Evolutionary conservation across 768 basidiomycete species (phyloP), one percentile per base, ranked within the genome.

Genomic region (Pholiota microspora): DNA sequence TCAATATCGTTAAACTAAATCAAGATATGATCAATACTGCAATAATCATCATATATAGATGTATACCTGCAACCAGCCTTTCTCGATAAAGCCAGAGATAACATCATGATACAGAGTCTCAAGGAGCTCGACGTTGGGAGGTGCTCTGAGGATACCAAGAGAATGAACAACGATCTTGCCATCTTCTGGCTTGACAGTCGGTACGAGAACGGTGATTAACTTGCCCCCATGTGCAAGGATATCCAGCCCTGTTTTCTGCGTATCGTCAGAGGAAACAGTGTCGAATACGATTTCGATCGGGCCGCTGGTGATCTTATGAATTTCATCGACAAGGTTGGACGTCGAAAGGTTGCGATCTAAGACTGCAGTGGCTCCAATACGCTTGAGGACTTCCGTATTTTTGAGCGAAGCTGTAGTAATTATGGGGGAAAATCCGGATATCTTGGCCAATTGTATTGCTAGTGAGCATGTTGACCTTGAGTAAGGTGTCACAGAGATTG

Each of bases 371-470:
- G 72, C 77, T 7, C 77, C 75, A 21, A 76, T 59, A 3, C 62
- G 67, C 55, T 70, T 68, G 24, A 77, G 69, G 10, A 55, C 49
- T 0, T 61, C 53, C 34, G 66, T 45, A 38, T 75, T 67, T 12
- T 65, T 58, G 7, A 59, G 55, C 15, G 71, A 73, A 0, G 77
- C 68, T 1, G 69, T 77, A 21, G 71, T 61, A 12, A 78, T 76
- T 49, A 77, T 73, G 4, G 75, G 74, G 9, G 69, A 65, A 61
- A 76, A 77, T 0, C 73, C 76, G 2, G 73, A 68, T 28, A 71
- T 51, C 29, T 60, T 69, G 1, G 77, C 76, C 13, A 77, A 65
- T 59, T 79, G 77, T 25, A 69, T 62, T 5, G 55, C 68, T 69
- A 42, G 2, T 36, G 13, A 36, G 7, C 5, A 36, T 4, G 35